Evolutionary conservation across 2,329 filamentous ascomycete genomes (phyloP).

Genomic region (Sporothrix brasiliensis): DNA sequence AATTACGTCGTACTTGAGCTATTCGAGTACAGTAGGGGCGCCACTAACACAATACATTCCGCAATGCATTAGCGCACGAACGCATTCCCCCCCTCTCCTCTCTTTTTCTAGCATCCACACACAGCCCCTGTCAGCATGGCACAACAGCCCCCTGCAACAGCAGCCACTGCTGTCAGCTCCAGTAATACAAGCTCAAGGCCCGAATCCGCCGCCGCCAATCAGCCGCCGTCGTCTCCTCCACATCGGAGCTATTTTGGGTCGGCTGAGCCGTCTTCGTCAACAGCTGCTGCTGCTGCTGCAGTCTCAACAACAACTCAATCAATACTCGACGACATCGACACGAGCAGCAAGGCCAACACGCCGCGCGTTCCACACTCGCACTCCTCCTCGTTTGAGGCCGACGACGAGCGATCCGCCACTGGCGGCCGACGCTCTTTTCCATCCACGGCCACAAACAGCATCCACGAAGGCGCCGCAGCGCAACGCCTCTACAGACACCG

Average conservation of each 20-base stretch:
- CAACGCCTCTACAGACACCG: neutral
- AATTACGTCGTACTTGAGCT: neutral
- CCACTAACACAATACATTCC: neutral
- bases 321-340: constrained; percentile 6
- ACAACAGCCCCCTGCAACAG: constrained; percentile 7
- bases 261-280: constrained; percentile 42
- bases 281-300: neutral
- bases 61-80: constrained; percentile 29
- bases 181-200: constrained; percentile 18
- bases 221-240: constrained; percentile 44
- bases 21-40: neutral
- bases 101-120: neutral
- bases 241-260: constrained; percentile 17
- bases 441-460: constrained; percentile 26
- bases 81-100: neutral
- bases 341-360: neutral
- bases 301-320: neutral
- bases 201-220: constrained; percentile 44
- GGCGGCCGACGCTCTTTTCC: constrained; percentile 33
- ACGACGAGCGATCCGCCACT: constrained; percentile 65
- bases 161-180: constrained; percentile 18
- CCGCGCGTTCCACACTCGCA: constrained; percentile 57
- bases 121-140: constrained; percentile 19
- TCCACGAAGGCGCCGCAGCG: constrained; percentile 1
- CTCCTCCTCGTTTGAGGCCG: constrained; percentile 67